A percentile compares a stretch with the other conserved stretches of the same genome.
phyloP scores from a whole-genome alignment of 352 stramenopile species.

The Phytophthora chlamydospora region DNA sequence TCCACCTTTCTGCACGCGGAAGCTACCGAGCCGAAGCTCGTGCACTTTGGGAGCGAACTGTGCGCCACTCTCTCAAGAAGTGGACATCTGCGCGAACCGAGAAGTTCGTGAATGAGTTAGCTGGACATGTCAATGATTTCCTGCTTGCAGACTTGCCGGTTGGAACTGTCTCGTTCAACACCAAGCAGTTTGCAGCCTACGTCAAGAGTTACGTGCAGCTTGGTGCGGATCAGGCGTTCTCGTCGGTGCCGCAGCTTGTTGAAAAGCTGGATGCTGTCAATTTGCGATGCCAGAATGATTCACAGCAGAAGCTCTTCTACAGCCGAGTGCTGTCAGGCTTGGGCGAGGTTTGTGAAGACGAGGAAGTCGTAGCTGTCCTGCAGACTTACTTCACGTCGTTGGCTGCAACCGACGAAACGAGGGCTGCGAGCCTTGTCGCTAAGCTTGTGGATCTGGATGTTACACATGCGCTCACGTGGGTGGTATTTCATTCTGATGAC shows the following conservation, averaged over 20 bases:
- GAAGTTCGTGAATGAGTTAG: slow-evolving; percentile 53
- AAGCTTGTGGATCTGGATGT: slow-evolving; percentile 77
- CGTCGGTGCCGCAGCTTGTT: slow-evolving; percentile 44
- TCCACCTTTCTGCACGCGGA: slow-evolving; percentile 62
- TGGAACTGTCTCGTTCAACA: slow-evolving; percentile 45
- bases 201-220: slow-evolving; percentile 59
- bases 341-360: slow-evolving; percentile 65
- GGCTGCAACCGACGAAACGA: slow-evolving; percentile 21
- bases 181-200: slow-evolving; percentile 57
- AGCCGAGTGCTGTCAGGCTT: slow-evolving; percentile 60
- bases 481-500: slow-evolving; percentile 63
- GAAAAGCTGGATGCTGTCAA: slow-evolving; percentile 63
- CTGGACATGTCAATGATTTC: slow-evolving; percentile 58
- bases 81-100: slow-evolving; percentile 47
- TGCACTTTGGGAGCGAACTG: slow-evolving; percentile 54
- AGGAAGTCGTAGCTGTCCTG: slow-evolving; percentile 42
- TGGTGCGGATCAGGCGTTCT: slow-evolving; percentile 35
- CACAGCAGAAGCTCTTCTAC: slow-evolving; percentile 39
- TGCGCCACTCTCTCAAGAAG: slow-evolving; percentile 39
- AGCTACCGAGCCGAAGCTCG: slow-evolving; percentile 56
- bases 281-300: slow-evolving; percentile 32
- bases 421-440: slow-evolving; percentile 39
- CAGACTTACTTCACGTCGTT: slow-evolving; percentile 52
- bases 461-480: slow-evolving; percentile 74
- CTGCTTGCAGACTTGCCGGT: slow-evolving; percentile 37